A percentile compares a stretch with the other conserved stretches of the same genome.
phyloP scores from a whole-genome alignment of 331 rosid genomes.

The Ulmus americana region DNA sequence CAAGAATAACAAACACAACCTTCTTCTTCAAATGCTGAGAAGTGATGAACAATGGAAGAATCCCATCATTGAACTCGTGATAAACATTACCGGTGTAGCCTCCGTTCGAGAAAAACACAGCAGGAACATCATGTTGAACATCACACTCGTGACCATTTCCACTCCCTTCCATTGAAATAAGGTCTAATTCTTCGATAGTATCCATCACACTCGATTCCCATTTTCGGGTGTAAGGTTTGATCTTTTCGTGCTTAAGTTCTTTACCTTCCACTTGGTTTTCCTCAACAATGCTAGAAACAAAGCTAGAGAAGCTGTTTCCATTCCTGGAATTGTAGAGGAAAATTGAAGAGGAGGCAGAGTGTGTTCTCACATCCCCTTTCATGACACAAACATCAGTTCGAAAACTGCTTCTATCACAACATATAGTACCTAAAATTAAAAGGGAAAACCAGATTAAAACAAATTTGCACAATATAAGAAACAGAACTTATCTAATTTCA shows the following conservation, averaged over 20 bases:
- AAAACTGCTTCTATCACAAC: conserved; percentile 69
- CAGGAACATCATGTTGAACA: conserved; percentile 75
- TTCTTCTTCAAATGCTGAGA: conserved; percentile 60
- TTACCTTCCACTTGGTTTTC: conserved; percentile 17
- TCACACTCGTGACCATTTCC: conserved; percentile 39
- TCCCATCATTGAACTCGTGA: conserved; percentile 91
- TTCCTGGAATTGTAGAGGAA: conserved; percentile 46
- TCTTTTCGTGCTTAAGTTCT: conserved; percentile 48
- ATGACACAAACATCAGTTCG: conserved; percentile 79
- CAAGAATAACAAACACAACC: conserved; percentile 78
- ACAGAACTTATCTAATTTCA: background rate
- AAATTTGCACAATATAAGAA: background rate
- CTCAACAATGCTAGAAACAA: conserved; percentile 17
- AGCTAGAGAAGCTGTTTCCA: conserved; percentile 8
- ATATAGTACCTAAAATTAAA: conserved; percentile 47
- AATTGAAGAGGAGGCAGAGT: conserved; percentile 55
- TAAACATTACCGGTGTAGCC: conserved; percentile 95
- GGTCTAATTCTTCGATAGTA: conserved; percentile 52
- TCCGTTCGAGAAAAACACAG: conserved; percentile 79
- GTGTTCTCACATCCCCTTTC: conserved; percentile 87
- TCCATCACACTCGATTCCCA: conserved; percentile 80
- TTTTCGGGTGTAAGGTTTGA: conserved; percentile 79
- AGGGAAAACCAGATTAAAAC: background rate
- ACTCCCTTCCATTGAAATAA: conserved; percentile 41
- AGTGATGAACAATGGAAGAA: conserved; percentile 73